Base-by-base conservation (phyloP, 2,329 filamentous ascomycete genomes). In the Ilyonectria robusta region DNA sequence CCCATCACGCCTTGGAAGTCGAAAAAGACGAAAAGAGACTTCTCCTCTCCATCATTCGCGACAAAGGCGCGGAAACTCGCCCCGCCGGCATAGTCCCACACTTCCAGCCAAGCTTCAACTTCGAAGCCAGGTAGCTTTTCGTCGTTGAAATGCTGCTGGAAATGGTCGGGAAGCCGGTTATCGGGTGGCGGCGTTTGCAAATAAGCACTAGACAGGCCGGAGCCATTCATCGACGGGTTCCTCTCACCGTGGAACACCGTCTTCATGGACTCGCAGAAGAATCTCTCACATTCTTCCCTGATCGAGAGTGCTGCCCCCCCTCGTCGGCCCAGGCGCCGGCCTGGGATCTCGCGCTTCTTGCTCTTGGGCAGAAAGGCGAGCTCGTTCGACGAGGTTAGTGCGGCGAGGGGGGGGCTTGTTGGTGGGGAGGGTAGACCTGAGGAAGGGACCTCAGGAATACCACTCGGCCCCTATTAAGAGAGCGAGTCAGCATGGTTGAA, bases 211-310 rank as follows among this genome's bases (percentile, higher is more conserved):
- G 93, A 91, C 89, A 92, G 92, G 90, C 92, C 89, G 90, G 93
- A 95, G 92, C 90, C 92, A 90, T 91, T 88, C 86, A 85, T 84
- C 82, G 84, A 88, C 87, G 85, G 83, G 85, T 91, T 91, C 93
- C 92, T 91, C 94, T 97, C 94, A 97, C 94, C 95, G 88, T 92
- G 93, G 91, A 98, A 97, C 87, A 93, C 92, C 86, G 91, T 86
- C 86, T 90, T 93, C 91, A 97, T 93, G 89, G 91, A 92, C 92
- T 95, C 94, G 86, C 95, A 97, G 90, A 97, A 97, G 92, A 97
- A 95, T 89, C 95, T 98, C 94, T 97, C 95, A 97, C 95, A 97
- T 94, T 97, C 94, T 94, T 93, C 94, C 93, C 93, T 94, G 89
- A 97, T 97, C 87, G 92, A 91, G 85, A 93, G 91, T 93, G 94